These are phyloP conservation scores for Calocybe gangraenosa DNA, from an alignment of 768 basidiomycete species.

Conservation along the genomic window DNA sequence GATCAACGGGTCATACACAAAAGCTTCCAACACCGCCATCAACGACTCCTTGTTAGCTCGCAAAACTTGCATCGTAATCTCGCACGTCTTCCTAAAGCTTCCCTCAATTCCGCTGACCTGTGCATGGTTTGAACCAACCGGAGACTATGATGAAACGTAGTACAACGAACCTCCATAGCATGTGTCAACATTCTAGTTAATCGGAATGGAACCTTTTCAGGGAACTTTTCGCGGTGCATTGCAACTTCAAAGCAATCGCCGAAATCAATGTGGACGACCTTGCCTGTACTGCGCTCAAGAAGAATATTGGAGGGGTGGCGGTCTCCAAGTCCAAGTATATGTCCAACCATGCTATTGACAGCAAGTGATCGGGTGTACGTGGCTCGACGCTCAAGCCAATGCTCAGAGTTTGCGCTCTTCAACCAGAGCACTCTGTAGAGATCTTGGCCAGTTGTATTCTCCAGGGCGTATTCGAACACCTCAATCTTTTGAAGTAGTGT, in stretches of 20 bases:
- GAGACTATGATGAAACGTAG: background rate
- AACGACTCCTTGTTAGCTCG: slow-evolving; percentile 98
- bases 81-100: slow-evolving; percentile 92
- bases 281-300: slow-evolving; percentile 86
- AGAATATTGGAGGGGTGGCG: slow-evolving; percentile 95
- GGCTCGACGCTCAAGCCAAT: slow-evolving; percentile 95
- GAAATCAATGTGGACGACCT: slow-evolving; percentile 95
- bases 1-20: slow-evolving; percentile 97
- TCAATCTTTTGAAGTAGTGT: slow-evolving; percentile 96
- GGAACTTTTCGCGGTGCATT: slow-evolving; percentile 98
- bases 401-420: slow-evolving; percentile 91
- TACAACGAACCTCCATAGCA: slow-evolving; percentile 86
- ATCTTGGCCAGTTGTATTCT: slow-evolving; percentile 98
- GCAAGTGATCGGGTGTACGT: slow-evolving; percentile 95
- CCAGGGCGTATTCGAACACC: slow-evolving; percentile 97
- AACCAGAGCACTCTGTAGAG: slow-evolving; percentile 96
- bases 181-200: slow-evolving; percentile 97
- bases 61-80: slow-evolving; percentile 95
- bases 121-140: slow-evolving; percentile 8
- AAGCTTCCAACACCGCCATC: slow-evolving; percentile 98
- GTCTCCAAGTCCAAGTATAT: slow-evolving; percentile 96
- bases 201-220: slow-evolving; percentile 97
- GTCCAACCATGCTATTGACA: slow-evolving; percentile 97
- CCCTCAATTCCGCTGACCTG: slow-evolving; percentile 98
- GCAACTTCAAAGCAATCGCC: slow-evolving; percentile 99